Conservation (phyloP, 352 stramenopile genomes). For the Pythium volutum region DNA sequence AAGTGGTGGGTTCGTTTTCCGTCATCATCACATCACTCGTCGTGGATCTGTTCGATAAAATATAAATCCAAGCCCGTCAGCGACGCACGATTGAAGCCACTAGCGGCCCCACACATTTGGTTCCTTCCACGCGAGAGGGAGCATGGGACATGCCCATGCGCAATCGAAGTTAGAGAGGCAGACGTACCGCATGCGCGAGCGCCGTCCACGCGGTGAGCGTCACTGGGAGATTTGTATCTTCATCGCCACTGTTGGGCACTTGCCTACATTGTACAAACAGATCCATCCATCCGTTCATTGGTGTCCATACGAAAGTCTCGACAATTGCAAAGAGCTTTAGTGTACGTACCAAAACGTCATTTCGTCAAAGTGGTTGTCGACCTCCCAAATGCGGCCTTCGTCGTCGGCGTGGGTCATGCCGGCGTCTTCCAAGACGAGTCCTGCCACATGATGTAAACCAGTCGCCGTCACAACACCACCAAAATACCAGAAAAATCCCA, state of each 20-base stretch:
- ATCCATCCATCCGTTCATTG: no score
- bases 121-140: not conserved
- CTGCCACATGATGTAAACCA: no score
- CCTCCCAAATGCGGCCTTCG: slow-evolving; percentile 71
- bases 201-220: slow-evolving; percentile 55
- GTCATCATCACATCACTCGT: slow-evolving; percentile 7
- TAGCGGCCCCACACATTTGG: not conserved
- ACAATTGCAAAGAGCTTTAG: slow-evolving; percentile 5
- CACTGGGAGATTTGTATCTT: slow-evolving; percentile 43
- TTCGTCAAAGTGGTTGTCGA: slow-evolving; percentile 75
- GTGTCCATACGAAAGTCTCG: no score
- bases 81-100: not conserved
- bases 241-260: slow-evolving; percentile 50
- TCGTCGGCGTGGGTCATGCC: slow-evolving; percentile 51
- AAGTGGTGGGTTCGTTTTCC: no score
- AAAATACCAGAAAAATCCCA: no score
- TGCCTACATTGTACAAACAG: slow-evolving; percentile 39
- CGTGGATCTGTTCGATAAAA: slow-evolving; percentile 22
- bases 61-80: not conserved
- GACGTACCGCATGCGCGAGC: slow-evolving; percentile 49
- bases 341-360: slow-evolving; percentile 55
- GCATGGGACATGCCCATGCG: slow-evolving; percentile 17
- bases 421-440: slow-evolving; percentile 61
- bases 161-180: not conserved
- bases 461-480: no score